phyloP scores from a whole-genome alignment of 177 flowering plant genomes.

The Vitis hybrid region DNA sequence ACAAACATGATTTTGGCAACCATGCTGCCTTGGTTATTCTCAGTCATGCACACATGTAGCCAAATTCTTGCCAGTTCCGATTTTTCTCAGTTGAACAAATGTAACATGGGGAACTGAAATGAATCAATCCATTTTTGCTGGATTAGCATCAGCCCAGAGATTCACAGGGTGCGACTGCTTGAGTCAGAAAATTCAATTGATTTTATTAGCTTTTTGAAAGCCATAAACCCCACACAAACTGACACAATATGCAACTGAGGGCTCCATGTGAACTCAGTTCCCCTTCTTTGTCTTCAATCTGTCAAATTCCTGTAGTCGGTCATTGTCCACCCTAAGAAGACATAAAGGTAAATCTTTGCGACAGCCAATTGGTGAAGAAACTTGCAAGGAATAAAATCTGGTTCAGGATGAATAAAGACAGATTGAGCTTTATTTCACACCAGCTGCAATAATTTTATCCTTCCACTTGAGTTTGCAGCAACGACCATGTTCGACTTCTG shows the following conservation, averaged over 20 bases:
- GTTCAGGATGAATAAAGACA: neutral
- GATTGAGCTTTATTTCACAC: conserved; percentile 11
- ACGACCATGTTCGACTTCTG: conserved; percentile 33
- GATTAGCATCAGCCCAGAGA: neutral
- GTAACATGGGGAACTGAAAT: neutral
- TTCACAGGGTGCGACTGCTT: neutral
- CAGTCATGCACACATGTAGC: neutral
- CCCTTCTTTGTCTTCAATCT: neutral
- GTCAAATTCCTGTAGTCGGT: neutral
- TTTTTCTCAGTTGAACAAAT: neutral
- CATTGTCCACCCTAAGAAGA: neutral
- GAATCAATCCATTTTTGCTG: conserved; percentile 1
- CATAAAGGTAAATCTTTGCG: neutral
- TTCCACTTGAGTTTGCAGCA: conserved; percentile 43
- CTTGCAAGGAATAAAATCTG: neutral
- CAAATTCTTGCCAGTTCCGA: neutral
- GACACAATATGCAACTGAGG: no score
- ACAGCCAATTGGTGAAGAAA: neutral
- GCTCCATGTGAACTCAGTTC: neutral
- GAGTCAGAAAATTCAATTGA: neutral
- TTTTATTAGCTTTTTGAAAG: neutral
- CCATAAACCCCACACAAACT: neutral
- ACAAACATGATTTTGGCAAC: no score
- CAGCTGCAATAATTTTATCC: conserved; percentile 31
- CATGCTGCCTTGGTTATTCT: neutral